Base-by-base conservation (phyloP, 2,329 filamentous ascomycete species). In the Truncatella angustata region DNA sequence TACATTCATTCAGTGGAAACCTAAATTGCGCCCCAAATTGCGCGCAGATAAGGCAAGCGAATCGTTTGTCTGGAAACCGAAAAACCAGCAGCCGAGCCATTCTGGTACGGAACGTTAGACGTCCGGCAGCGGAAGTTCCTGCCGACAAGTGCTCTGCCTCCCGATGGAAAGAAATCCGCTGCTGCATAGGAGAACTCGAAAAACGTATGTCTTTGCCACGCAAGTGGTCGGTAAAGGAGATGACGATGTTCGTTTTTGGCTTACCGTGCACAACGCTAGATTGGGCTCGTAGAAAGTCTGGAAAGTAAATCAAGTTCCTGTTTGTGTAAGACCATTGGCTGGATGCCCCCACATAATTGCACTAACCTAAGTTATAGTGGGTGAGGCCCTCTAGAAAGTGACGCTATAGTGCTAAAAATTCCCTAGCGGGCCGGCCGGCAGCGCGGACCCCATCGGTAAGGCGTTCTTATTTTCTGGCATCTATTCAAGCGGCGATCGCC, bases 341-440 rank as follows among this genome's bases (percentile, higher is more conserved):
- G 21, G 40, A 26, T 9, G 16, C 11, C 18, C 21, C 28, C n/a
- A n/a, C n/a, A n/a, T n/a, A n/a, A n/a, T n/a, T n/a, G n/a, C n/a
- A n/a, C n/a, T n/a, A n/a, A n/a, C n/a, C n/a, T n/a, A n/a, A n/a
- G n/a, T n/a, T n/a, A n/a, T n/a, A n/a, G 16, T 3, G 24, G 12
- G 11, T 40, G 24, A 14, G 5, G 37, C 14, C 18, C 37, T 11
- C 5, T 40, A 21, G 21, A 10, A 11, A 11, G 18, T 45, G 14
- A n/a, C 42, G 26, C 42, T 28, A 28, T 16, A 23, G 26, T 12
- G 24, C 14, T n/a, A n/a, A n/a, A n/a, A n/a, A n/a, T 21, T 18
- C 23, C 10, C 14, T 16, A 18, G 47, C 47, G 47, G 47, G 18
- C 47, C 47, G 47, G 36, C 35, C 47, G 47, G 47, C 47, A 50